Conservation (phyloP, 2,329 filamentous ascomycete genomes). For the Macrophomina pseudophaseolina region DNA sequence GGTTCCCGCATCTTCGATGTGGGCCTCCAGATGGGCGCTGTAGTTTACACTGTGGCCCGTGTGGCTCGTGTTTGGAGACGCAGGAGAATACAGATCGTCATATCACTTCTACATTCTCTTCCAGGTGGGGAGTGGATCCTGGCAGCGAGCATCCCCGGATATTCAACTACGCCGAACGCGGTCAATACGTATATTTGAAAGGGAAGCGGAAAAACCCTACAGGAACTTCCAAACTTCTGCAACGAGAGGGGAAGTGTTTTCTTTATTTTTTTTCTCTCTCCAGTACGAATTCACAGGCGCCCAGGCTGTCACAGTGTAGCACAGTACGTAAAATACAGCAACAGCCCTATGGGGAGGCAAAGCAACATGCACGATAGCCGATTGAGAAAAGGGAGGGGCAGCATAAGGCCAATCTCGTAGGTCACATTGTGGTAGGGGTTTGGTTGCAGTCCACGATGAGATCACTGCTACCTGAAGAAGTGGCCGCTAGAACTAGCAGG, state of each 20-base stretch:
- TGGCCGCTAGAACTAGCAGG: not conserved
- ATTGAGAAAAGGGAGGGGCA: not conserved
- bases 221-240: not conserved
- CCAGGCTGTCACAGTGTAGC: not conserved
- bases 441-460: not conserved
- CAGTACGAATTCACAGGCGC: too few species aligned
- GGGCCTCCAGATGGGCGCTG: not conserved
- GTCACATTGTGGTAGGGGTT: not conserved
- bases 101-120: not conserved
- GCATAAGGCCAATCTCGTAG: not conserved
- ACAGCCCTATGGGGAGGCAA: not conserved
- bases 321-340: not conserved
- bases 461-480: not conserved
- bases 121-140: conserved; percentile 1
- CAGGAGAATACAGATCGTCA: conserved; percentile 14
- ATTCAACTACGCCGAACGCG: not conserved
- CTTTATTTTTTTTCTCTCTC: not conserved
- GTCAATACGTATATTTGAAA: not conserved
- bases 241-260: not conserved
- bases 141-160: not conserved
- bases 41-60: conserved; percentile 3
- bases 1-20: conserved; percentile 8
- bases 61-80: conserved; percentile 22
- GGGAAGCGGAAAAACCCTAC: not conserved
- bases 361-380: not conserved